Evolutionary conservation across 345 rosid species (phyloP).

Genomic region (Eucalyptus curtisii): DNA sequence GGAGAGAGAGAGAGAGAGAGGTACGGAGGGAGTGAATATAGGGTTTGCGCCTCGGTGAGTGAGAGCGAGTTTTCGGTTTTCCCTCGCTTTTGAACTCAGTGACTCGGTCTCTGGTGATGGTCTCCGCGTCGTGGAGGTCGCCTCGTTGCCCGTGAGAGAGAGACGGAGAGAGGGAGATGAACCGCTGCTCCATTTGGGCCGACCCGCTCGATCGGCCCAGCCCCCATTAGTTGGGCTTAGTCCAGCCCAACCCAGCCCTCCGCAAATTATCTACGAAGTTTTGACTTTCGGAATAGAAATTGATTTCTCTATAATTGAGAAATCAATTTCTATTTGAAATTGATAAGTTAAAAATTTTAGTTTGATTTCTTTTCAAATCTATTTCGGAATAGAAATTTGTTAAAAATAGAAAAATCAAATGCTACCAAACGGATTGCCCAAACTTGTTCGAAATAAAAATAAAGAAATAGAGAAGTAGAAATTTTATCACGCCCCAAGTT

Average conservation of each 20-base stretch:
- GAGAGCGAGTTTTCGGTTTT: neutral
- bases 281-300: no score
- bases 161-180: neutral
- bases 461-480: no score
- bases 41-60: neutral
- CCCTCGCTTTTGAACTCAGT: neutral
- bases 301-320: no score
- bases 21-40: neutral
- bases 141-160: neutral
- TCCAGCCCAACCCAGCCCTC: neutral
- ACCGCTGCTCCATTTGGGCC: neutral
- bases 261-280: no score
- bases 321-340: no score
- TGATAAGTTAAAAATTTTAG: no score
- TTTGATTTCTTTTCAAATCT: no score
- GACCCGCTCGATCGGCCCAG: neutral
- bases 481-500: no score
- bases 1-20: neutral
- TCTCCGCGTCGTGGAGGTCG: neutral
- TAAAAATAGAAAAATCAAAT: no score
- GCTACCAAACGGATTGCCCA: no score
- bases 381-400: no score
- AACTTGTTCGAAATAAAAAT: no score
- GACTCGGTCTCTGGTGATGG: neutral
- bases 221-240: neutral